Percentiles rank a stretch among this genome's conserved stretches.
phyloP scores from a whole-genome alignment of 129 eudicot genomes.

The Apium graveolens region DNA sequence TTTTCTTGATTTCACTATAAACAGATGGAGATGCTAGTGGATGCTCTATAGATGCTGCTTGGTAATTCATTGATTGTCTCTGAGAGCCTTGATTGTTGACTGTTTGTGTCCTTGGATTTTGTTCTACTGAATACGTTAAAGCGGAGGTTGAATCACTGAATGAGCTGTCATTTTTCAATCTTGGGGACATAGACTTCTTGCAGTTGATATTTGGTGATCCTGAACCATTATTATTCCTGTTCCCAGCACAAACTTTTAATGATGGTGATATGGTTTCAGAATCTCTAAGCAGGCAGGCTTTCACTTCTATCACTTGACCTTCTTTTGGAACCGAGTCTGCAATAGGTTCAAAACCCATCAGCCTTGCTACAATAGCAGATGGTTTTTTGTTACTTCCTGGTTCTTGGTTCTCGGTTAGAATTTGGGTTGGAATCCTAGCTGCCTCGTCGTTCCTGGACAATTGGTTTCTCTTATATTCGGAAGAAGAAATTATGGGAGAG shows the following conservation, averaged over 20 bases:
- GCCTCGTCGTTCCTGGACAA: conserved; percentile 16
- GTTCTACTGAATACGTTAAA: conserved; percentile 53
- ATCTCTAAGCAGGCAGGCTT: conserved; percentile 25
- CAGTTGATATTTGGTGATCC: conserved; percentile 29
- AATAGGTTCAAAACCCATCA: conserved; percentile 81
- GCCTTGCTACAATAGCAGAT: conserved; percentile 66
- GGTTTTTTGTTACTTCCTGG: conserved; percentile 51
- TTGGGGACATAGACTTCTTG: conserved; percentile 37
- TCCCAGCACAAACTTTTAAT: conserved; percentile 28
- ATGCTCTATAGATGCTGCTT: conserved; percentile 20
- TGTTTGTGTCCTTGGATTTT: conserved; percentile 70
- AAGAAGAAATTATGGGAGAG: conserved; percentile 26
- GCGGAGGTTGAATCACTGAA: conserved; percentile 16
- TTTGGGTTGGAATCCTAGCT: conserved; percentile 17
- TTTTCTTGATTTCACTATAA: conserved; percentile 72
- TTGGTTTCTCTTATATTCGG: conserved; percentile 23
- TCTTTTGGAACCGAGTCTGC: conserved; percentile 27
- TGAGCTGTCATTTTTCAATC: conserved; percentile 16
- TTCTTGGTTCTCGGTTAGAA: conserved; percentile 33
- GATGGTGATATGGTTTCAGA: conserved; percentile 26
- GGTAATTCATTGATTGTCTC: conserved; percentile 25
- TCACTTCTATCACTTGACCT: conserved; percentile 20
- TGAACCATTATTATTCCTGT: conserved; percentile 22
- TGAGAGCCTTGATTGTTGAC: conserved; percentile 32
- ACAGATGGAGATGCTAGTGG: conserved; percentile 38